Base-by-base conservation (phyloP, 352 stramenopile genomes). In the Pythium monospermum region DNA sequence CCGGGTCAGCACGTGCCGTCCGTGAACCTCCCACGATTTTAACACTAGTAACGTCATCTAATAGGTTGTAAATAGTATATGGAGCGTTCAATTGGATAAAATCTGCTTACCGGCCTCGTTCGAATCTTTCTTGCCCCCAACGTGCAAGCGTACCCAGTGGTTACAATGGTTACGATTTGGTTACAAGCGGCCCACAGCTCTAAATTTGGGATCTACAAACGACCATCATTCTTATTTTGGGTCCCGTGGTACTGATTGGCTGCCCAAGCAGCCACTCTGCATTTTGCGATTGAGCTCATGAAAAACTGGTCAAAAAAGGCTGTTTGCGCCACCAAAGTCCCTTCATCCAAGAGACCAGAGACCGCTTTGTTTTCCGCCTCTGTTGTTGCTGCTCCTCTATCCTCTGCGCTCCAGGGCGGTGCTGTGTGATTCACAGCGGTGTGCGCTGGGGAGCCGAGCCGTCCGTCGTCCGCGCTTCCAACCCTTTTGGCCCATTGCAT, bases 31-130 rank as follows among this genome's bases (percentile, higher is more conserved):
- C n/a, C n/a, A n/a, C n/a, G n/a, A n/a, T n/a, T n/a, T n/a, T n/a
- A n/a, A n/a, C n/a, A n/a, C n/a, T n/a, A n/a, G n/a, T n/a, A n/a
- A n/a, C n/a, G n/a, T n/a, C 41, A 35, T 57, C 50, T 48, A 53
- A 57, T 39, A 31, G 55, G 58, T 66, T 60, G 61, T 57, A 60
- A 66, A 66, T 43, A 53, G 1, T 32, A 19, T 36, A 7, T 11
- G 1, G 12, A 6, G 3, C 3, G 36, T 31, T 16, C 7, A 0
- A 57, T 57, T 57, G 49, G 49, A 10, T 36, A 26, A 41, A 50
- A 46, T 36, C n/a, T n/a, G n/a, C n/a, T n/a, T n/a, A n/a, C n/a
- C n/a, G n/a, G n/a, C 25, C 53, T 53, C 52, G 52, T 59, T 40
- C 52, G 52, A 59, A 59, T 59, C 43, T 59, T 42, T 47, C 30